Base-by-base conservation (phyloP, 148 eudicot genomes). In the Rhododendron williamsianum region DNA sequence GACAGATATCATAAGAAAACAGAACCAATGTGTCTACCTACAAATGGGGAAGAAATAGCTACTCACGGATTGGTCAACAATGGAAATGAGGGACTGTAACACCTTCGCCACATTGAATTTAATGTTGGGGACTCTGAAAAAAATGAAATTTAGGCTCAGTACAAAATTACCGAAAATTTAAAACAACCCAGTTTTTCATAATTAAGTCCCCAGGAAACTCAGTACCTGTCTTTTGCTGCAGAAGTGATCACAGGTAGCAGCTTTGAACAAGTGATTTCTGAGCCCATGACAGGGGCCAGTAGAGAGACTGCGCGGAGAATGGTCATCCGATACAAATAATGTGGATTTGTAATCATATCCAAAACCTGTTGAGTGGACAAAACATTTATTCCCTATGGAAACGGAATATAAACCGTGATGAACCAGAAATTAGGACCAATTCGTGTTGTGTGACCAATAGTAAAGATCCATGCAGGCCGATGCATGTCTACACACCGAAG, bases 41-140 rank as follows among this genome's bases (percentile, higher is more conserved):
- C 52, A 9, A 78, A 74, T 21, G 80, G 35, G 43, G 21, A 84
- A 51, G 69, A 54, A 84, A 71, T 41, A 67, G 58, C 58, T 74
- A 88, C 98, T 94, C 87, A 94, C 98, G 51, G 96, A 87, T 21
- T 93, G 95, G 81, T 97, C 98, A 87, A 94, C 98, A 33, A 95
- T 91, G 30, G 98, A 91, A 87, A 92, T 88, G 78, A 95, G 90
- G 45, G 95, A 95, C 85, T 97, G 98, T 89, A 94, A 84, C 87
- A 95, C 98, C 93, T 97, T 97, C 4, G 99, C 99, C 85, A 94
- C 99, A 86, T 95, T 95, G 85, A 95, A 95, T 90, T 92, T 95
- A 76, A 95, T 94, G 91, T 94, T 97, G 30, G 98, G 95, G 77
- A 95, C 98, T 88, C 99, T 97, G 95, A 56, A 76, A 84, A 67